Evolutionary conservation across 108 stramenopile species (phyloP).

Genomic region (Fragilariopsis cylindrus): DNA sequence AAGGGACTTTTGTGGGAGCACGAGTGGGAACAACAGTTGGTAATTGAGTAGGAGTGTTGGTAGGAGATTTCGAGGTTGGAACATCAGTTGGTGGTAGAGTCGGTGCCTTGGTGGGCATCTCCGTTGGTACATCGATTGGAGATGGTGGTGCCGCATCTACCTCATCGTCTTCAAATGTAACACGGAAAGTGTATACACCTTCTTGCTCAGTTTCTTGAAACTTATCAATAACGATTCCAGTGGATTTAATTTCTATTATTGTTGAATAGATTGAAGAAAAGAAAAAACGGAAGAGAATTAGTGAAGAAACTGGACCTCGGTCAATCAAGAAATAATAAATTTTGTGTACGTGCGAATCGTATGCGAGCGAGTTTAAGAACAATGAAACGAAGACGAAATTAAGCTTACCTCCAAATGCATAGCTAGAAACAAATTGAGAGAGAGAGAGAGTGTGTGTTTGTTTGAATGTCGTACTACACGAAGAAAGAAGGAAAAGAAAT

Average conservation of each 20-base stretch:
- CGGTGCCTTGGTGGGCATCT: not conserved
- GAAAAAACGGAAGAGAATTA: too few relatives aligned
- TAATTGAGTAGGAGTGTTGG: not conserved
- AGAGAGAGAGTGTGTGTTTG: too few relatives aligned
- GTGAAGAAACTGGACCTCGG: too few relatives aligned
- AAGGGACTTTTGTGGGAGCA: not conserved
- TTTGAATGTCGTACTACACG: too few relatives aligned
- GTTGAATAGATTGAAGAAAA: too few relatives aligned
- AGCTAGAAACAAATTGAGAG: too few relatives aligned
- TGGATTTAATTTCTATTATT: constrained; percentile 6
- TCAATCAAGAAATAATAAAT: too few relatives aligned
- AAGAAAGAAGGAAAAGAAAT: too few relatives aligned
- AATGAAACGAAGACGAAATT: too few relatives aligned
- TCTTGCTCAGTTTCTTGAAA: not conserved
- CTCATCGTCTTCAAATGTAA: not conserved
- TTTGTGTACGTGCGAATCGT: too few relatives aligned
- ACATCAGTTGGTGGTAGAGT: not conserved
- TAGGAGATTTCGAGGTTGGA: not conserved
- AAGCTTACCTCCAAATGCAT: too few relatives aligned
- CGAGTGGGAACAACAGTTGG: not conserved
- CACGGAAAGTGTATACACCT: constrained; percentile 23
- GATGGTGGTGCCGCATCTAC: not conserved
- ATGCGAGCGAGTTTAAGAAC: too few relatives aligned
- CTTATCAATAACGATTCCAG: constrained; percentile 9
- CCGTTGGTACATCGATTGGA: not conserved